Base-by-base conservation (phyloP, 1,284 basidiomycete species). In the Heterobasidion occidentale region DNA sequence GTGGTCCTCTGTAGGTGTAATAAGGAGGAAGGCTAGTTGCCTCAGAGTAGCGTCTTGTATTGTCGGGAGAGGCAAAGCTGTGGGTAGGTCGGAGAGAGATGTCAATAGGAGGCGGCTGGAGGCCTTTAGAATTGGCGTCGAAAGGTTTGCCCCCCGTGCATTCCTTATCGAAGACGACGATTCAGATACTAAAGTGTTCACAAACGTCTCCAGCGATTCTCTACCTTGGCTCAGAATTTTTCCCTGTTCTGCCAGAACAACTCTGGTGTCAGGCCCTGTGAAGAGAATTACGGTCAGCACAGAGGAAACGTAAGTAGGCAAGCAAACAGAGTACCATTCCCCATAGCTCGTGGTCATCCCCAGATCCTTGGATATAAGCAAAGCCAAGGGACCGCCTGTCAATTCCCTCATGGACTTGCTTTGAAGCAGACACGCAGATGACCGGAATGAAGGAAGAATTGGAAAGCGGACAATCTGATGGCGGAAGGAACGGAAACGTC, bases 341-440 rank as follows among this genome's bases (percentile, higher is more conserved):
- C 92, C 92, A 94, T 8, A 87, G 73, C 66, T 94, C 92, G 64
- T 94, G 91, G 64, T 94, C 92, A 64, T 94, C 92, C 0, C 92
- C 92, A 0, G 89, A 90, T 2, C 93, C 93, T 69, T 95, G 92
- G 8, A 95, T 81, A 64, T 95, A 95, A 5, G 81, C 74, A 64
- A 83, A 94, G 0, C 87, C 88, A 15, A 71, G 71, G 12, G 74
- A 64, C 1, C 86, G 77, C 44, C 88, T 74, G 59, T 86, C 80
- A 1, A 78, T 53, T 2, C 81, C 81, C 1, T 83, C 80, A 14
- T 74, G 65, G 7, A 85, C 74, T 56, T 82, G 80, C 60, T 78
- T 84, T 8, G 90, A 92, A 2, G 91, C 90, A 14, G 89, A 91
- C 3, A 92, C 70, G 65, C 90, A 92, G 35, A 94, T 70, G 49